These are phyloP conservation scores for Penicillium bovifimosum DNA, from an alignment of 495 filamentous ascomycete genomes.

Conservation along the genomic window DNA sequence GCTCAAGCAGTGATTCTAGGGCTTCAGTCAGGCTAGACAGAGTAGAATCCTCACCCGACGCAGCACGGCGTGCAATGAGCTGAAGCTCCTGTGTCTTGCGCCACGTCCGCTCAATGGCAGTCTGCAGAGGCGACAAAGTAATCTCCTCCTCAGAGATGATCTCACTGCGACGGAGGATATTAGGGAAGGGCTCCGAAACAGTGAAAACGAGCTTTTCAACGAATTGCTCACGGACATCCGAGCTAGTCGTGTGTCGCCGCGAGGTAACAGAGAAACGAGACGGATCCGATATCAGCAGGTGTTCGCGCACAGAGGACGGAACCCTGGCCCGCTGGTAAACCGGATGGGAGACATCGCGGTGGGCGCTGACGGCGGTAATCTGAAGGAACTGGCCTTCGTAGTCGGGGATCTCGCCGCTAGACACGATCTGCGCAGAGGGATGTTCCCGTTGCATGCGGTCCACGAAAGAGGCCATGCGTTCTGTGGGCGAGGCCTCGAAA, in stretches of 20 bases:
- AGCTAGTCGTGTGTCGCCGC: slow-evolving; percentile 58
- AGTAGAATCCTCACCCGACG: slow-evolving; percentile 63
- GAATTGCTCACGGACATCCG: slow-evolving; percentile 61
- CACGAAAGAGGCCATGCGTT: slow-evolving; percentile 75
- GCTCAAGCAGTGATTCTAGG: slow-evolving; percentile 65
- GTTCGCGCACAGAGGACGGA: slow-evolving; percentile 74
- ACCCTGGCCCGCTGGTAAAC: slow-evolving; percentile 84
- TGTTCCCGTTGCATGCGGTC: slow-evolving; percentile 92
- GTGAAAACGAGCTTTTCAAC: slow-evolving; percentile 85
- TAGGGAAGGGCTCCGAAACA: slow-evolving; percentile 83
- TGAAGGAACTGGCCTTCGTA: slow-evolving; percentile 91
- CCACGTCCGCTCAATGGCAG: slow-evolving; percentile 84
- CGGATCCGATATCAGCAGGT: slow-evolving; percentile 70
- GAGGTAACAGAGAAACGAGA: slow-evolving; percentile 67
- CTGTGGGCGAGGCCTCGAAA: slow-evolving; percentile 72
- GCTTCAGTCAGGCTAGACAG: slow-evolving; percentile 65
- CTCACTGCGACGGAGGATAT: slow-evolving; percentile 83
- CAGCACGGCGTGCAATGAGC: slow-evolving; percentile 65
- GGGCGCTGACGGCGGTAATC: slow-evolving; percentile 69
- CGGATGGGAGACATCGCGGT: slow-evolving; percentile 78
- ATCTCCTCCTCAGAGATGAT: slow-evolving; percentile 64
- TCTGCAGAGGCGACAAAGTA: slow-evolving; percentile 69
- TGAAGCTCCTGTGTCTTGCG: slow-evolving; percentile 85
- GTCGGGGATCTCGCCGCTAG: slow-evolving; percentile 65
- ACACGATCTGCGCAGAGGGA: slow-evolving; percentile 77